phyloP scores from a whole-genome alignment of 208 protist genomes.

The Trypanosoma platydactyli region DNA sequence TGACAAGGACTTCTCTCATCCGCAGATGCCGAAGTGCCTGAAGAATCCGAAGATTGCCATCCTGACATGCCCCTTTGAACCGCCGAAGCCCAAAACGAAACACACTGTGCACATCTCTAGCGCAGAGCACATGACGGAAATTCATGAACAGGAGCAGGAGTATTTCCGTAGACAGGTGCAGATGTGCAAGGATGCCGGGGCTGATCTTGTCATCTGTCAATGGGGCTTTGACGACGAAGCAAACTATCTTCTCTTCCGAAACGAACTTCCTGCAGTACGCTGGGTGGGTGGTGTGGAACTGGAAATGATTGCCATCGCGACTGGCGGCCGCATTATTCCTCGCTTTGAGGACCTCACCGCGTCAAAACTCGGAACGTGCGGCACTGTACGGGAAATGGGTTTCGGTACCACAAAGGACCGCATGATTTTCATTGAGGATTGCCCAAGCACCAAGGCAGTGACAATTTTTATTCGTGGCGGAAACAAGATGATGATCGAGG shows the following conservation, averaged over 20 bases:
- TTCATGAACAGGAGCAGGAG: constrained; percentile 97
- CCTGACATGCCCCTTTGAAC: constrained; percentile 99
- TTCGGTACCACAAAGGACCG: constrained; percentile 98
- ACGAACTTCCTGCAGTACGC: constrained; percentile 99
- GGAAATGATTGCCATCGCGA: constrained; percentile 99
- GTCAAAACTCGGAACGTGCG: constrained; percentile 97
- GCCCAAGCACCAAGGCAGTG: constrained; percentile 97
- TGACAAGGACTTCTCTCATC: constrained; percentile 99
- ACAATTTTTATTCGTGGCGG: constrained; percentile 99
- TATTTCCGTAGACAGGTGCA: constrained; percentile 97
- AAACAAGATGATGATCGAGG: constrained; percentile 99
- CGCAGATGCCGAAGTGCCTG: constrained; percentile 95
- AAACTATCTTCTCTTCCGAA: constrained; percentile 99
- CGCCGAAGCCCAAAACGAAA: constrained; percentile 99
- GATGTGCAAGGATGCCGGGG: constrained; percentile 96
- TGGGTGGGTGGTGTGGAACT: constrained; percentile 99
- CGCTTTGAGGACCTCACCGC: constrained; percentile 98
- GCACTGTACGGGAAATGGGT: constrained; percentile 86
- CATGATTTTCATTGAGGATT: constrained; percentile 99
- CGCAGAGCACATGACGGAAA: constrained; percentile 94
- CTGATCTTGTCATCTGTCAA: constrained; percentile 99
- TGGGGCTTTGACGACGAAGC: constrained; percentile 99
- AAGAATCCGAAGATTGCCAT: constrained; percentile 99
- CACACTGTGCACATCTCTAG: constrained; percentile 97
- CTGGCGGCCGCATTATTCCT: constrained; percentile 98